These are phyloP conservation scores for Alternaria longipes DNA, from an alignment of 2,329 filamentous ascomycete genomes.

Conservation along the genomic window DNA sequence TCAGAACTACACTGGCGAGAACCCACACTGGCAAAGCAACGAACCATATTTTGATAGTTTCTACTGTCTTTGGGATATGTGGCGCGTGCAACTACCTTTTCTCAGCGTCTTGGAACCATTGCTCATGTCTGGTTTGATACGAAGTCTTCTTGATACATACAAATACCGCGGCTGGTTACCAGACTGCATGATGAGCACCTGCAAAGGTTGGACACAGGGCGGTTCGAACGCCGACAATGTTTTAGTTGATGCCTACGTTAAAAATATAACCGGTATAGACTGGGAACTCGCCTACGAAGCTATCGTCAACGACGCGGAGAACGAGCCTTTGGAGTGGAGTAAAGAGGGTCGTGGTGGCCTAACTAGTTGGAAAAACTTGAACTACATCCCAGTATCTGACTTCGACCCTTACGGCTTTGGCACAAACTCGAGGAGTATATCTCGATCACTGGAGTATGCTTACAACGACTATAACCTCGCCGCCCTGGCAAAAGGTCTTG, in stretches of 20 bases:
- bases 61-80: slow-evolving; percentile 68
- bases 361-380: slow-evolving; percentile 47
- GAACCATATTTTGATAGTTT: slow-evolving; percentile 62
- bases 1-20: slow-evolving; percentile 60
- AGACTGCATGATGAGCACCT: slow-evolving; percentile 80
- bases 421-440: slow-evolving; percentile 53
- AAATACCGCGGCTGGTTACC: slow-evolving; percentile 76
- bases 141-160: slow-evolving; percentile 77
- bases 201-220: slow-evolving; percentile 77
- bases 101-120: slow-evolving; percentile 73
- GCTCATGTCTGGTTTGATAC: slow-evolving; percentile 71
- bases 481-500: slow-evolving; percentile 67
- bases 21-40: slow-evolving; percentile 55
- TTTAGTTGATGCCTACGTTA: slow-evolving; percentile 74
- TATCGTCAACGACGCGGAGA: slow-evolving; percentile 51
- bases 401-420: slow-evolving; percentile 56
- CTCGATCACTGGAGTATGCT: slow-evolving; percentile 54
- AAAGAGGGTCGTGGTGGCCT: slow-evolving; percentile 51
- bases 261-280: slow-evolving; percentile 64
- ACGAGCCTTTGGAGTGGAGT: slow-evolving; percentile 53
- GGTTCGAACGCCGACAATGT: slow-evolving; percentile 79
- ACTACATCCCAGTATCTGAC: slow-evolving; percentile 51
- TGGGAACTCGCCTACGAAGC: slow-evolving; percentile 51
- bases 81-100: slow-evolving; percentile 67
- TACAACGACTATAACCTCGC: slow-evolving; percentile 66